These are phyloP conservation scores for Neospermospora avenae DNA, from an alignment of 2,329 filamentous ascomycete species.

Conservation along the genomic window DNA sequence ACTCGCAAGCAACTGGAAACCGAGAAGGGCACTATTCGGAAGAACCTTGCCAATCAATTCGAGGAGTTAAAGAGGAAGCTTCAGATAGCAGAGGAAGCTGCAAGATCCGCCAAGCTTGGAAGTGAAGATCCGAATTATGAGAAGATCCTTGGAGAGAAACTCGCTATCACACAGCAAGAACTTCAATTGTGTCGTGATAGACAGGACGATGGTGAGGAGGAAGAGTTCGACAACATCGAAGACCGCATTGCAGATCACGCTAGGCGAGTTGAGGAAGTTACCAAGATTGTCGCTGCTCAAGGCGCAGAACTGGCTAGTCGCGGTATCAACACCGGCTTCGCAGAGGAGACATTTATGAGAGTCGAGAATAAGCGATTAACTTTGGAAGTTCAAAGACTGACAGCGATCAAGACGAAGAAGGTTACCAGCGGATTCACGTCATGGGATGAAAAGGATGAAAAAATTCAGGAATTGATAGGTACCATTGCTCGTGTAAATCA, in stretches of 20 bases:
- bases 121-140: not conserved
- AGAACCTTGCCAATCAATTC: not conserved
- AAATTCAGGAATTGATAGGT: not conserved
- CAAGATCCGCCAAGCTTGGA: not conserved
- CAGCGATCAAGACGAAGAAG: not conserved
- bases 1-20: not conserved
- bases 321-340: not conserved
- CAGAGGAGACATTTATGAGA: not conserved
- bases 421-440: not conserved
- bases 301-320: not conserved
- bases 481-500: not conserved
- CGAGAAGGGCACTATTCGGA: not conserved
- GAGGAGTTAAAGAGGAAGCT: not conserved
- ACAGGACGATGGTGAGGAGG: not conserved
- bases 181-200: not conserved
- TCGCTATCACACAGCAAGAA: not conserved
- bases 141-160: not conserved
- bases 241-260: not conserved
- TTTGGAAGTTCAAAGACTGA: not conserved
- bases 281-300: not conserved
- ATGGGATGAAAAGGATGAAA: not conserved
- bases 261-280: not conserved
- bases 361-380: not conserved
- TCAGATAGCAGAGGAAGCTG: not conserved
- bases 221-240: not conserved